Conservation (phyloP, 2,329 filamentous ascomycete genomes). For the Fusarium citri region DNA sequence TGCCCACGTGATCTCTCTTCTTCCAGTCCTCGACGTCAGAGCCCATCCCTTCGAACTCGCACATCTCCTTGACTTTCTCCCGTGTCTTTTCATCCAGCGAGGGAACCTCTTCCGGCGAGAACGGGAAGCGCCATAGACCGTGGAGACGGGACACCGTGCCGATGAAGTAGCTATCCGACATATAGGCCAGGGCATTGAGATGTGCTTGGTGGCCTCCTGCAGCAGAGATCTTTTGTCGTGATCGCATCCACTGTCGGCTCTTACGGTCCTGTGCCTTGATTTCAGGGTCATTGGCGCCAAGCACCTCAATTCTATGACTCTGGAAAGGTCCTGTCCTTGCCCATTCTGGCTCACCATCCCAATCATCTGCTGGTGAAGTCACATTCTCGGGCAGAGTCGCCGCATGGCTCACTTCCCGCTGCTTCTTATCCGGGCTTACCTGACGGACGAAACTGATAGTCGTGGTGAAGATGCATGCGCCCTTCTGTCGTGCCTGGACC, state of each 20-base stretch:
- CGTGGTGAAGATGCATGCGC: constrained; percentile 92
- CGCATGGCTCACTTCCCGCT: constrained; percentile 75
- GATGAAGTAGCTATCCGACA: constrained; percentile 94
- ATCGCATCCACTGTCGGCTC: constrained; percentile 79
- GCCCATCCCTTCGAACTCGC: constrained; percentile 57
- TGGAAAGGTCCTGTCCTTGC: constrained; percentile 63
- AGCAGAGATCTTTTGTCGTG: constrained; percentile 77
- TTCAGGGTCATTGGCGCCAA: constrained; percentile 54
- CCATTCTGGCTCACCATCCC: constrained; percentile 62
- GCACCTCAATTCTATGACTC: constrained; percentile 57
- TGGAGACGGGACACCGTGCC: constrained; percentile 87
- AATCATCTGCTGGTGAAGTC: constrained; percentile 52
- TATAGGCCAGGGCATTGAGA: constrained; percentile 88
- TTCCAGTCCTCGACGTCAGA: constrained; percentile 59
- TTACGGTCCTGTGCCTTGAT: constrained; percentile 72
- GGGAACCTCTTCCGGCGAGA: constrained; percentile 65
- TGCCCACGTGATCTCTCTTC: constrained; percentile 73
- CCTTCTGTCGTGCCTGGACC: constrained; percentile 92
- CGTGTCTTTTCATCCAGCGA: constrained; percentile 57
- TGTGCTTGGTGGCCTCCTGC: constrained; percentile 83
- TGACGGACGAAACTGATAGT: constrained; percentile 88
- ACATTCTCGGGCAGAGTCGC: constrained; percentile 65
- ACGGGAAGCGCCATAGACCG: constrained; percentile 79
- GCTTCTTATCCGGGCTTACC: constrained; percentile 62
- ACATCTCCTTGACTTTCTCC: constrained; percentile 53